phyloP scores from a whole-genome alignment of 345 rosid species.

The Murraya paniculata region DNA sequence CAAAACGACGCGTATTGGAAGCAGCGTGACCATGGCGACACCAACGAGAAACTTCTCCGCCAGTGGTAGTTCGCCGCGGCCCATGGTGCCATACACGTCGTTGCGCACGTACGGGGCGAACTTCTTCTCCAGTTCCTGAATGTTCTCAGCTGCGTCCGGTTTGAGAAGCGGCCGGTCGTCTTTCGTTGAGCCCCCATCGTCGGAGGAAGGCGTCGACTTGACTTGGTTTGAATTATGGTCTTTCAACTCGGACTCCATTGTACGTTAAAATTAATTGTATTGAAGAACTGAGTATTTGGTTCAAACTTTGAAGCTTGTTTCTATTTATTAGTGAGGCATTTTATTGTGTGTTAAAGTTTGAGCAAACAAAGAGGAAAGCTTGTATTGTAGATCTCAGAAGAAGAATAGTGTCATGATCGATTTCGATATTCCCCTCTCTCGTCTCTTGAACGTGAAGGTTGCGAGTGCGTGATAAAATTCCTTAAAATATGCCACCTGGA shows the following conservation, averaged over 20 bases:
- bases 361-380: conserved; percentile 11
- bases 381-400: conserved; percentile 18
- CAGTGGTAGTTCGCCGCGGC: conserved; percentile 71
- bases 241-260: conserved; percentile 70
- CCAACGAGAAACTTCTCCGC: conserved; percentile 59
- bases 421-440: neutral
- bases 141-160: conserved; percentile 44
- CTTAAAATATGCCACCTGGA: neutral
- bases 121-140: conserved; percentile 80
- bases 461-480: neutral
- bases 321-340: neutral
- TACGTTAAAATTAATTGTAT: too few species aligned
- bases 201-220: conserved; percentile 14
- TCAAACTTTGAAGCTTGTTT: neutral
- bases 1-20: conserved; percentile 64
- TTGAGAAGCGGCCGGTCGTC: conserved; percentile 85
- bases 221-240: conserved; percentile 41
- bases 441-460: too few species aligned
- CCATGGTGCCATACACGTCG: conserved; percentile 87
- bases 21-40: conserved; percentile 59
- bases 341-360: neutral
- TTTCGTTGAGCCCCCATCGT: conserved; percentile 36
- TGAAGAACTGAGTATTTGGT: neutral
- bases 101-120: conserved; percentile 81
- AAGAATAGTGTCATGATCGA: neutral